Evolutionary conservation across 495 filamentous ascomycete species (phyloP), one percentile per base, ranked within the genome.

Genomic region (Penicillium pulvis): DNA sequence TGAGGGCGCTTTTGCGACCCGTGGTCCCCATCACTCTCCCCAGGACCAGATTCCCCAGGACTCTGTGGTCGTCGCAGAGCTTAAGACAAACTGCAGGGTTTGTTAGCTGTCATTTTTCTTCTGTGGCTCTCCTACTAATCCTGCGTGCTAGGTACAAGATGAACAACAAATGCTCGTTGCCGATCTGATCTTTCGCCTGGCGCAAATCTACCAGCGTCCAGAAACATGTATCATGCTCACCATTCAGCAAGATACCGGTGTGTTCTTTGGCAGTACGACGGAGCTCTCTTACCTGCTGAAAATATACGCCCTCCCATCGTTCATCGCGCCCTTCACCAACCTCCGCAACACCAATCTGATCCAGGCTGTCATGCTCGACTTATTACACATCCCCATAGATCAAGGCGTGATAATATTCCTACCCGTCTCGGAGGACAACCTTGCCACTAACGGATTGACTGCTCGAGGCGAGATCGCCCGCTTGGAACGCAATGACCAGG

Each of bases 21-120:
- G 84, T 56, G 81, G 83, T 56, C 68, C 73, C 4, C 65, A 68
- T 54, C 64, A 74, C n/a, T 76, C 82, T 10, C 80, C 83, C 10
- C 77, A 77, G 56, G 83, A 89, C 45, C 79, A 83, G 30, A 73
- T 91, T 20, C 70, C 72, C 16, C 84, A 82, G 58, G 83, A 92
- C 58, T 86, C 90, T 17, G 78, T 89, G 52, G 82, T 97, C 53
- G 80, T 90, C 55, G 90, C 87, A 36, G 91, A 97, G 68, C 71
- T 98, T 31, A 87, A 85, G 65, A 91, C 90, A n/a, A 97, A 94
- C 68, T 83, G 85, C 36, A 89, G 87, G 68, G 91, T 93, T 78
- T 63, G 87, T 75, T 26, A 8, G 33, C 16, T 2, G 16, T 17
- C n/a, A 7, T n/a, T 58, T 12, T 14, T 50, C 3, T 7, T 6